Conservation (phyloP, 306 rosid species). For the Begonia peltatifolia region DNA sequence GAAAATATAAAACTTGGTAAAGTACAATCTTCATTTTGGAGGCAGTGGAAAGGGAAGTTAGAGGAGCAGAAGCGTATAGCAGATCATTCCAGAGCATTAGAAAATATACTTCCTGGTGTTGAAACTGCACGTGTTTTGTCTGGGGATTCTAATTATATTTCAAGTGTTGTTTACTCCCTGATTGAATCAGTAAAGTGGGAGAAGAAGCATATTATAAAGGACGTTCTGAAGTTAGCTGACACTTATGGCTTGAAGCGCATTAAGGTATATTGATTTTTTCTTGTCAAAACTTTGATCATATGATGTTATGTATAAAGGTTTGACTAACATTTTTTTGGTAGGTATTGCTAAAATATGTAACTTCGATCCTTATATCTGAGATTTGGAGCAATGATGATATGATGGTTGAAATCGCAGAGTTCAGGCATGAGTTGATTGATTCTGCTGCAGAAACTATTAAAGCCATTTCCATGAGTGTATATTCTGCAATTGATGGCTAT, state of each 20-base stretch:
- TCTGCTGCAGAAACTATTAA: constrained; percentile 53
- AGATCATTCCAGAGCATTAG: constrained; percentile 68
- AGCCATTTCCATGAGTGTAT: constrained; percentile 50
- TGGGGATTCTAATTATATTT: constrained; percentile 57
- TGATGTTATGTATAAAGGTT: background rate
- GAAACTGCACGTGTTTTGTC: constrained; percentile 79
- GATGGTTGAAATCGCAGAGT: constrained; percentile 48
- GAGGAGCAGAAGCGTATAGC: constrained; percentile 77
- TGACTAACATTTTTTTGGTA: constrained; percentile 26
- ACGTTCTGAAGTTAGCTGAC: constrained; percentile 51
- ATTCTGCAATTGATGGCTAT: constrained; percentile 74
- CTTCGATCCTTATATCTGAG: constrained; percentile 70
- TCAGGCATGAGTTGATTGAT: constrained; percentile 38
- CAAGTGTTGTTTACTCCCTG: constrained; percentile 50
- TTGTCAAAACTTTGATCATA: background rate
- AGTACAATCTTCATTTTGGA: constrained; percentile 90
- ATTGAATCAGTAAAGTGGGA: constrained; percentile 65
- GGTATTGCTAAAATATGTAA: constrained; percentile 58
- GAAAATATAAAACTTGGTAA: constrained; percentile 56
- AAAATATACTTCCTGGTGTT: constrained; percentile 80
- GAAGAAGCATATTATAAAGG: constrained; percentile 72
- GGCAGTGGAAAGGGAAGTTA: constrained; percentile 86
- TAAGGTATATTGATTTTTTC: constrained; percentile 42
- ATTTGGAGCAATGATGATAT: constrained; percentile 85
- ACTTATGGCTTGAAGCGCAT: constrained; percentile 54